A percentile compares a stretch with the other conserved stretches of the same genome.
Conservation (phyloP, 2,329 filamentous ascomycete species). For the Grosmannia clavigera region DNA sequence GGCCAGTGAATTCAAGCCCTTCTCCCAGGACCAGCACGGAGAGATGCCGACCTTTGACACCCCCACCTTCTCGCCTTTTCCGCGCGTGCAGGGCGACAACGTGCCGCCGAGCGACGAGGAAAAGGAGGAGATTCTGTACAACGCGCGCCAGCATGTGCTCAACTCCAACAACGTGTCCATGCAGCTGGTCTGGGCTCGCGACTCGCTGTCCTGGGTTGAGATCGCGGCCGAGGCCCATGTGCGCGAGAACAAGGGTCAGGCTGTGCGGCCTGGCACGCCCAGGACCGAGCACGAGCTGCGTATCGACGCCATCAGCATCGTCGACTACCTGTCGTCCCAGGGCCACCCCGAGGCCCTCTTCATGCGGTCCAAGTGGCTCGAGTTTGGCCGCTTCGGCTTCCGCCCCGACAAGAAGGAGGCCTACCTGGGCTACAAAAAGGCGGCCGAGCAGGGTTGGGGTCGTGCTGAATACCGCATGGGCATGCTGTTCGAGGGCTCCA, state of each 20-base stretch:
- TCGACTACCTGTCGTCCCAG: slow-evolving; percentile 80
- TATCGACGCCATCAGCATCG: slow-evolving; percentile 81
- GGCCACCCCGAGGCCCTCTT: slow-evolving; percentile 90
- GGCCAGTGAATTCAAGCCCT: slow-evolving; percentile 26
- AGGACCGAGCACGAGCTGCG: slow-evolving; percentile 79
- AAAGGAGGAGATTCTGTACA: slow-evolving; percentile 80
- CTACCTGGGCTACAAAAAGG: slow-evolving; percentile 71
- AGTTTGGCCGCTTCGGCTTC: slow-evolving; percentile 92
- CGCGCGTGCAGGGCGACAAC: slow-evolving; percentile 73
- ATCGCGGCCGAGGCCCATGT: slow-evolving; percentile 65
- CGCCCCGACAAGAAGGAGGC: slow-evolving; percentile 90
- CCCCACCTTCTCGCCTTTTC: slow-evolving; percentile 85
- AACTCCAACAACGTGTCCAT: slow-evolving; percentile 91
- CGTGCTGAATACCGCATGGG: slow-evolving; percentile 93
- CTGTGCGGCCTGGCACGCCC: slow-evolving; percentile 61
- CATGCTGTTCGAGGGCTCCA: slow-evolving; percentile 94
- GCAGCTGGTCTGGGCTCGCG: slow-evolving; percentile 94
- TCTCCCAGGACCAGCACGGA: slow-evolving; percentile 24
- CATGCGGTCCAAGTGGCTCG: slow-evolving; percentile 90
- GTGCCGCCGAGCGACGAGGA: slow-evolving; percentile 90
- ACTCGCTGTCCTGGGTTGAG: slow-evolving; percentile 81
- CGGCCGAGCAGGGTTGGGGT: slow-evolving; percentile 72
- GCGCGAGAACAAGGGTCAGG: slow-evolving; percentile 40
- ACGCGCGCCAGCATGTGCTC: slow-evolving; percentile 69
- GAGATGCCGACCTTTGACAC: slow-evolving; percentile 33